Conservation (phyloP, 2,329 filamentous ascomycete species). For the Diaporthe nobilis region DNA sequence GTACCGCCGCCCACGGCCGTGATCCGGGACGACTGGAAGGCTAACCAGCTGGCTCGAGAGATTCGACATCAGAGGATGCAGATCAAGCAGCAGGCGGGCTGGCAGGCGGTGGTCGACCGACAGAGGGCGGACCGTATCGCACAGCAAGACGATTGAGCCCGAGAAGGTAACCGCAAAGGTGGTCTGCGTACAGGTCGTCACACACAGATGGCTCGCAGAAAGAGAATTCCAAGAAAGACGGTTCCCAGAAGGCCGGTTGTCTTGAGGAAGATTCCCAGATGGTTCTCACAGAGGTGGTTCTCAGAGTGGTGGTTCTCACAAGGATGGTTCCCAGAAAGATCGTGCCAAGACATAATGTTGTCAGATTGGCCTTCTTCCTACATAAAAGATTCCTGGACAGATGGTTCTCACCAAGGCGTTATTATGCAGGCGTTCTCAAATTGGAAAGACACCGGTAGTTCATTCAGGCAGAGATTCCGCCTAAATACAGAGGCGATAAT, state of each 20-base stretch:
- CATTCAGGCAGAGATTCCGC: not conserved
- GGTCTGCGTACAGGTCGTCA: not conserved
- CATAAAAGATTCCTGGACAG: not conserved
- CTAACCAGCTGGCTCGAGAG: fast-evolving
- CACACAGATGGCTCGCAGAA: not conserved
- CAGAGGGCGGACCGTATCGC: not conserved
- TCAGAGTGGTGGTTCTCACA: not conserved
- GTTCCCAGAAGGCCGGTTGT: too few relatives aligned
- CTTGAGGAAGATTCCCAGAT: not conserved
- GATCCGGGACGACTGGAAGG: fast-evolving
- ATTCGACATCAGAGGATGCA: not conserved
- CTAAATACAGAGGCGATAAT: not conserved
- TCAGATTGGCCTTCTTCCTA: not conserved
- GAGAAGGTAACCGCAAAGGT: not conserved
- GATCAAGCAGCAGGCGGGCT: not conserved
- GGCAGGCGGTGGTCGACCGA: not conserved
- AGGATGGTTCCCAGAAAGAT: not conserved
- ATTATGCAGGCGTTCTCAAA: not conserved
- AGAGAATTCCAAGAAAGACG: not conserved
- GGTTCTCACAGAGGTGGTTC: not conserved
- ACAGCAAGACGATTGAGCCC: not conserved
- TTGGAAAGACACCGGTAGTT: not conserved
- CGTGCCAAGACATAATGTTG: not conserved
- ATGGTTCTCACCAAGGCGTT: not conserved
- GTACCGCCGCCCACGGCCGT: fast-evolving